Evolutionary conservation across 805 yeast species (phyloP).

Genomic region (Cyberlindnera americana): DNA sequence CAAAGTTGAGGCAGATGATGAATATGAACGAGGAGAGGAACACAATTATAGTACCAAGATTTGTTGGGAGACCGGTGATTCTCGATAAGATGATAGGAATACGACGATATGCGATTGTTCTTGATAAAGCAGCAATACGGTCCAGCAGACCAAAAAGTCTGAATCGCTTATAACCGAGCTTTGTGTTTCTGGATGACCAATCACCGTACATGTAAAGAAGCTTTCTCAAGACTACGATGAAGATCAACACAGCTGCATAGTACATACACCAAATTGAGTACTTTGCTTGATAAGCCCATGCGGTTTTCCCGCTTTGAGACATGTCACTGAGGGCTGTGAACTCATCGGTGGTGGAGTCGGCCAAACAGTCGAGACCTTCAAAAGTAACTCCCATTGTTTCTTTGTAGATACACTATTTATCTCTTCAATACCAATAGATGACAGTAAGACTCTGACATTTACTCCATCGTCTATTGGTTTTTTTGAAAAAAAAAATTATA

Average conservation of each 20-base stretch:
- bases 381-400: conserved; percentile 7
- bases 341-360: conserved; percentile 7
- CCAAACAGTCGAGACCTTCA: conserved; percentile 21
- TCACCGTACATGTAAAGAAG: conserved; percentile 14
- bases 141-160: conserved; percentile 5
- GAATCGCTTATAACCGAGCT: conserved; percentile 3
- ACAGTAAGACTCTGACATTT: too few relatives aligned
- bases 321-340: conserved; percentile 3
- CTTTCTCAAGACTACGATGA: conserved; percentile 9
- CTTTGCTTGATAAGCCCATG: conserved; percentile 18
- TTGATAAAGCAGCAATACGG: conserved; percentile 28
- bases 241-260: conserved; percentile 16
- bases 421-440: too few relatives aligned
- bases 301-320: conserved; percentile 16
- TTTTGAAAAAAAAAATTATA: too few relatives aligned
- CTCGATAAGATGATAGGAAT: conserved; percentile 31
- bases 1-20: conserved; percentile 30
- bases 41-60: conserved; percentile 34
- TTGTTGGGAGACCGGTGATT: conserved; percentile 35
- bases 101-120: conserved; percentile 33
- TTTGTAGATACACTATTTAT: too few relatives aligned
- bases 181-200: conserved; percentile 19
- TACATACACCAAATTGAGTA: conserved; percentile 19
- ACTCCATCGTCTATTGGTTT: too few relatives aligned
- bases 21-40: conserved; percentile 35